Base-by-base conservation (phyloP, 2,329 filamentous ascomycete species). In the Exophiala mesophila region DNA sequence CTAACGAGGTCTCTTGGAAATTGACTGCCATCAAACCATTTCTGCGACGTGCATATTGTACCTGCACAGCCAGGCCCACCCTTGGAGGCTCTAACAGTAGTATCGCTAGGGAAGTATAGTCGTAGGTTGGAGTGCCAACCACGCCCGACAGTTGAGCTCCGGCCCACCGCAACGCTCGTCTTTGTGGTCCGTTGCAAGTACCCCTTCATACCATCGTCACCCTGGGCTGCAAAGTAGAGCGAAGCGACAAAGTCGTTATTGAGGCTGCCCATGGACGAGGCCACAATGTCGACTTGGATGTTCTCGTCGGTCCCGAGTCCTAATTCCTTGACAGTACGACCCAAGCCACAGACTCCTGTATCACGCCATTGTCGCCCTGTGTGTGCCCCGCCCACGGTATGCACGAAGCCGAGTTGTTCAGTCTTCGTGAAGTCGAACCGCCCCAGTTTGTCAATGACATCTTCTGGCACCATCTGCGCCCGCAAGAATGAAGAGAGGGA, bases 381-480 rank as follows among this genome's bases (percentile, higher is more conserved):
- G 55, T 83, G 78, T 1, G 73, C 69, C 17, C 78, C 77, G 33
- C 75, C 76, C 47, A 94, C 85, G 5, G 84, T 83, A 61, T 94
- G 88, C 5, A 97, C 78, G 61, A 98, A 95, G 2, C 78, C 84
- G 51, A 94, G 74, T 21, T 77, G 68, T 8, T 65, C 63, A 1
- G 90, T 95, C 46, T 76, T 72, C 2, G 77, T 74, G 58, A 94
- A 97, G 62, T 97, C 88, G 62, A 94, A 97, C 21, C 78, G 80
- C 16, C 74, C 65, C 4, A 97, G 64, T 38, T 86, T 89, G 3
- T 72, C 64, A 21, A 86, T 64, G 31, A 94, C 73, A 15, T 73
- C 74, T 12, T 77, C 68, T 3, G 82, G 74, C 5, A 94, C 61
- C 0, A 76, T 77, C 56, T 82, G 79, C 6, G 81, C 82, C 43